Conservation (phyloP, 768 basidiomycete species). For the Tricholomella constricta region DNA sequence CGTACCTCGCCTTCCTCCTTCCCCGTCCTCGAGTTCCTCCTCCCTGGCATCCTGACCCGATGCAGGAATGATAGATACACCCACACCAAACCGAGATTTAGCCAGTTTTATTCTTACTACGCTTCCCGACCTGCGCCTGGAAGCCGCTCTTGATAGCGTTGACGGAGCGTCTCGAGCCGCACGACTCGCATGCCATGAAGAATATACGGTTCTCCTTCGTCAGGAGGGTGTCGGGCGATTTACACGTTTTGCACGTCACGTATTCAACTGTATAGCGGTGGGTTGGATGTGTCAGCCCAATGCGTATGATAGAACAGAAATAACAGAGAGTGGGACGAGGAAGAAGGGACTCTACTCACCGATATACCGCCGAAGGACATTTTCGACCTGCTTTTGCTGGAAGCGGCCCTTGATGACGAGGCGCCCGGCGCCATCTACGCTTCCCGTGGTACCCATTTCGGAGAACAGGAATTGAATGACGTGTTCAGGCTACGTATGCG, state of each 20-base stretch:
- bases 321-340: neutral
- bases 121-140: slow-evolving; percentile 92
- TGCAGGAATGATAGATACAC: neutral
- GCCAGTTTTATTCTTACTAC: slow-evolving; percentile 80
- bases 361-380: slow-evolving; percentile 94
- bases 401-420: slow-evolving; percentile 97
- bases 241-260: slow-evolving; percentile 99
- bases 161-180: slow-evolving; percentile 88
- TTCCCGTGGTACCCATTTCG: slow-evolving; percentile 97
- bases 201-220: slow-evolving; percentile 99
- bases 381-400: slow-evolving; percentile 98
- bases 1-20: too few species aligned
- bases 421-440: slow-evolving; percentile 88
- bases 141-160: slow-evolving; percentile 98
- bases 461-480: slow-evolving; percentile 97
- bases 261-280: slow-evolving; percentile 73
- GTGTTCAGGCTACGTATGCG: slow-evolving; percentile 75
- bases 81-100: slow-evolving; percentile 23
- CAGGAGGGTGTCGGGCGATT: slow-evolving; percentile 95
- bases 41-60: neutral
- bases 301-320: neutral
- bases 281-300: neutral
- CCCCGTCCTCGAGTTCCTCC: too few species aligned
- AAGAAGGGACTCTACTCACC: slow-evolving; percentile 52
- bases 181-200: slow-evolving; percentile 94